phyloP scores from a whole-genome alignment of 768 basidiomycete species.

The Mycena rosella region DNA sequence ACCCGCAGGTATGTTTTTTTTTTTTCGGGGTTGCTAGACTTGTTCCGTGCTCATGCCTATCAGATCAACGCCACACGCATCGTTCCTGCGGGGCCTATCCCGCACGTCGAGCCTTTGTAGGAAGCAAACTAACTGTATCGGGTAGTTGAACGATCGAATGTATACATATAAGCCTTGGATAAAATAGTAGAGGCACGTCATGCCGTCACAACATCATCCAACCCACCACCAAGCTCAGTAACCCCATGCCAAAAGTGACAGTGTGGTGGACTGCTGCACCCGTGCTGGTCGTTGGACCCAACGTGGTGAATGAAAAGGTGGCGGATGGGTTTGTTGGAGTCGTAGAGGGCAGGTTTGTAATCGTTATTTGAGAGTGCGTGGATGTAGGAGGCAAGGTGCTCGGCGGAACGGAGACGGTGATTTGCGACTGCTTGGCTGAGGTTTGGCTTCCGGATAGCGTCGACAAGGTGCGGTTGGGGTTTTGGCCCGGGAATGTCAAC shows the following conservation, averaged over 20 bases:
- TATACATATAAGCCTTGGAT: not conserved
- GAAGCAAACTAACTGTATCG: not conserved
- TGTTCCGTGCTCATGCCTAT: slow-evolving; percentile 1
- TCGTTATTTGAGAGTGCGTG: slow-evolving; percentile 24
- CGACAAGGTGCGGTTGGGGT: slow-evolving; percentile 29
- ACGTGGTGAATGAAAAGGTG: too few species aligned
- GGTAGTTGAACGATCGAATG: not conserved
- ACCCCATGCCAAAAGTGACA: not conserved
- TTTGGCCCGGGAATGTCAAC: slow-evolving; percentile 34
- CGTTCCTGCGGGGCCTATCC: slow-evolving; percentile 81
- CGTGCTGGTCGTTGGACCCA: not conserved
- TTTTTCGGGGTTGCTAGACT: not conserved
- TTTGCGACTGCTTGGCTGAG: slow-evolving; percentile 16
- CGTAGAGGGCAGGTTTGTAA: slow-evolving; percentile 2
- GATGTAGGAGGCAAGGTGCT: not conserved
- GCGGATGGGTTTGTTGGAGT: too few species aligned
- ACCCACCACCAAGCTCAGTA: not conserved
- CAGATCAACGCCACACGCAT: slow-evolving; percentile 87
- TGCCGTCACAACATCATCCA: slow-evolving; percentile 5
- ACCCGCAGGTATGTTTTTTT: slow-evolving; percentile 40
- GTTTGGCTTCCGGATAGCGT: slow-evolving; percentile 5
- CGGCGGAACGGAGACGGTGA: slow-evolving; percentile 20
- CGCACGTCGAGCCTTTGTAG: slow-evolving; percentile 74
- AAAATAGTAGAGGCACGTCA: too few species aligned
- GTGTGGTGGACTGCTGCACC: not conserved